Conservation (phyloP, 352 stramenopile species). For the Phytophthora sp. region DNA sequence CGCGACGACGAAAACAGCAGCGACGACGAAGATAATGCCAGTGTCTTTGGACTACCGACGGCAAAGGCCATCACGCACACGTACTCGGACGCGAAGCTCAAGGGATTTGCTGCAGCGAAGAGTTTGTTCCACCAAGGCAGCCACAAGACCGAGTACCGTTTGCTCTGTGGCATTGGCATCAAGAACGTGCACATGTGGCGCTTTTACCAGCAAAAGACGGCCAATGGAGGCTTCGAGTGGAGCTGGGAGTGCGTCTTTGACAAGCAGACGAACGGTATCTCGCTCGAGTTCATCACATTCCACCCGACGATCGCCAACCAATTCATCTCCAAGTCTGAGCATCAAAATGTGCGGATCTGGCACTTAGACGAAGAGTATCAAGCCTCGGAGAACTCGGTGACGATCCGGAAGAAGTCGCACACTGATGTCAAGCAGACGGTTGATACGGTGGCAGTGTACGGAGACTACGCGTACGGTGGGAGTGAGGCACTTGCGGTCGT, state of each 20-base stretch:
- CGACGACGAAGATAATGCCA: conserved; percentile 38
- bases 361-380: conserved; percentile 69
- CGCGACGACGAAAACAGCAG: conserved; percentile 32
- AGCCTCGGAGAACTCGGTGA: conserved; percentile 32
- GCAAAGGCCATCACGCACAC: conserved; percentile 68
- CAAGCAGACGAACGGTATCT: conserved; percentile 88
- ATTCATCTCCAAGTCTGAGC: conserved; percentile 86
- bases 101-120: conserved; percentile 83
- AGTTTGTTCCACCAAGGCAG: conserved; percentile 53
- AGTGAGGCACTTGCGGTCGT: conserved; percentile 70
- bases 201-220: conserved; percentile 60
- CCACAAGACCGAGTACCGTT: conserved; percentile 69
- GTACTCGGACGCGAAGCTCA: conserved; percentile 84
- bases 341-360: conserved; percentile 88
- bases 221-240: conserved; percentile 40
- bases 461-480: conserved; percentile 78
- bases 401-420: conserved; percentile 74
- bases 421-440: conserved; percentile 76
- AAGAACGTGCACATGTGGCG: conserved; percentile 90
- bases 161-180: conserved; percentile 85
- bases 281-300: conserved; percentile 81
- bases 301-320: conserved; percentile 56
- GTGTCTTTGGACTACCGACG: conserved; percentile 46
- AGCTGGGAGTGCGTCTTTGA: conserved; percentile 88
- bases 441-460: conserved; percentile 70